Conservation (phyloP, 495 filamentous ascomycete genomes). For the Aspergillus heteromorphus region DNA sequence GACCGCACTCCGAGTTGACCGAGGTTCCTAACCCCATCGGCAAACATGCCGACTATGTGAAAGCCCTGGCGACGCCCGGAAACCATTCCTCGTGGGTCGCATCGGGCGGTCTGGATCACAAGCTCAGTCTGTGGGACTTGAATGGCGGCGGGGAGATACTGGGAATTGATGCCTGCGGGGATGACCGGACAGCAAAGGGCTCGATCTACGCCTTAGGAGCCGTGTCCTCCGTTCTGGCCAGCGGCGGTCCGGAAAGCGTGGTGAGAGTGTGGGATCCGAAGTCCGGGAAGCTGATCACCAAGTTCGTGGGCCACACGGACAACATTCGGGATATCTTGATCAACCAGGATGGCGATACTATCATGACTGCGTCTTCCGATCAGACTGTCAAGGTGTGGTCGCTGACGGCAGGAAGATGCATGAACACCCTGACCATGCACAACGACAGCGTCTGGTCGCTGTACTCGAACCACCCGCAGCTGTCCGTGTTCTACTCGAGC, state of each 20-base stretch:
- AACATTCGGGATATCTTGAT: constrained; percentile 88
- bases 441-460: constrained; percentile 97
- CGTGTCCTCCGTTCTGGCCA: constrained; percentile 72
- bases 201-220: constrained; percentile 88
- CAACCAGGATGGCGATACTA: constrained; percentile 78
- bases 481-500: constrained; percentile 89
- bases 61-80: constrained; percentile 77
- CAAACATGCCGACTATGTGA: constrained; percentile 93
- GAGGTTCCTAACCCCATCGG: constrained; percentile 76
- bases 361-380: constrained; percentile 93
- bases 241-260: constrained; percentile 89
- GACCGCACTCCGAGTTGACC: constrained; percentile 67
- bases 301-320: constrained; percentile 97
- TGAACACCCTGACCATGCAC: constrained; percentile 98
- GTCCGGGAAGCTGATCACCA: constrained; percentile 85
- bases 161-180: constrained; percentile 76
- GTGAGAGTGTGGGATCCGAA: constrained; percentile 91
- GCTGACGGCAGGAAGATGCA: constrained; percentile 85
- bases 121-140: constrained; percentile 89
- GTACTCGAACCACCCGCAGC: constrained; percentile 77
- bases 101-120: constrained; percentile 91
- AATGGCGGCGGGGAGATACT: constrained; percentile 78
- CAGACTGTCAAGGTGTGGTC: constrained; percentile 98
- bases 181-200: constrained; percentile 78
- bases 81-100: constrained; percentile 78